Percentiles rank a stretch among this genome's conserved stretches.
phyloP scores from a whole-genome alignment of 352 stramenopile genomes.

The Lagenidium giganteum region DNA sequence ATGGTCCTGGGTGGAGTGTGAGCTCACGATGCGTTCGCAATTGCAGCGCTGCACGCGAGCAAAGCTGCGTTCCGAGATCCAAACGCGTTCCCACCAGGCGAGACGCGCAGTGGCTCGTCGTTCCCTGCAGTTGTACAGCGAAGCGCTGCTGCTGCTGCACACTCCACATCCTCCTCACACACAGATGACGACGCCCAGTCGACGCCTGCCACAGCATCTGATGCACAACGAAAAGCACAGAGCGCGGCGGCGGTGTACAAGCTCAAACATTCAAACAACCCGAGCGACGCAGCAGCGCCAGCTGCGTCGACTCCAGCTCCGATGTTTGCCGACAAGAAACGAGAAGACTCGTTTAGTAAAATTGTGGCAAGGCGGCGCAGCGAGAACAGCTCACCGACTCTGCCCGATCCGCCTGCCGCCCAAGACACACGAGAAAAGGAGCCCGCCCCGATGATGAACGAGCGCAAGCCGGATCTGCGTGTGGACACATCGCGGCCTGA shows the following conservation, averaged over 20 bases:
- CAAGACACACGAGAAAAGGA: slow-evolving; percentile 11
- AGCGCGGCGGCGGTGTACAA: slow-evolving; percentile 60
- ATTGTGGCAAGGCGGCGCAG: slow-evolving; percentile 9
- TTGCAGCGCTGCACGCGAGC: slow-evolving; percentile 63
- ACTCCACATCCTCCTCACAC: not conserved
- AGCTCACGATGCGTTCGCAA: slow-evolving; percentile 3
- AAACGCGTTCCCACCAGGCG: slow-evolving; percentile 15
- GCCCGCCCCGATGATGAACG: too few relatives aligned
- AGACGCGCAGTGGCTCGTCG: slow-evolving; percentile 40
- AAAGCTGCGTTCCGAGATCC: slow-evolving; percentile 67
- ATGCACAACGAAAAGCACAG: slow-evolving; percentile 57
- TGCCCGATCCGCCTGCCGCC: too few relatives aligned
- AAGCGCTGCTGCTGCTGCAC: not conserved
- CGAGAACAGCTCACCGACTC: too few relatives aligned
- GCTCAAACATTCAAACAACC: slow-evolving; percentile 41
- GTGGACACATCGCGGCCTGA: slow-evolving; percentile 27
- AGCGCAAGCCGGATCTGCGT: slow-evolving; percentile 27
- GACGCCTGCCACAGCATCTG: too few relatives aligned
- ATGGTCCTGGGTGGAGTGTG: too few relatives aligned
- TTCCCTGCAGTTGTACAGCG: slow-evolving; percentile 33
- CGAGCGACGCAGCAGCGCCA: too few relatives aligned
- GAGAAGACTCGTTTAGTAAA: slow-evolving; percentile 11
- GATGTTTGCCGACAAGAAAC: too few relatives aligned
- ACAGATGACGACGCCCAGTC: too few relatives aligned
- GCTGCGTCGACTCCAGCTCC: too few relatives aligned